Evolutionary conservation across 2,329 filamentous ascomycete species (phyloP).

Genomic region (Penicillium sp.): DNA sequence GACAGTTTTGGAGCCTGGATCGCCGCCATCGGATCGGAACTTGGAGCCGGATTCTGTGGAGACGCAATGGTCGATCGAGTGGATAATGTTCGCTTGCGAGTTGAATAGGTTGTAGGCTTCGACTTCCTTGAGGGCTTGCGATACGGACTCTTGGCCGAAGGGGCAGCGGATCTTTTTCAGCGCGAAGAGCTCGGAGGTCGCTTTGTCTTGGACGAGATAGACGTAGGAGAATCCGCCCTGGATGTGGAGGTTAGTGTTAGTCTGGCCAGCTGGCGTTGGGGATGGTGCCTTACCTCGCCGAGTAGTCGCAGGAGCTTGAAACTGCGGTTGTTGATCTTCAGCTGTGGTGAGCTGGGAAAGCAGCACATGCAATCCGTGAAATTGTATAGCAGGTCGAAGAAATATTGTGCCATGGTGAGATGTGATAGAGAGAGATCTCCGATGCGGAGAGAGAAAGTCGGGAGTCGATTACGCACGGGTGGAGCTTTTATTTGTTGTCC

Average conservation of each 20-base stretch:
- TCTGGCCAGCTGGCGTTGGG: slow-evolving; percentile 6
- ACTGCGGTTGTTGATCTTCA: slow-evolving; percentile 91
- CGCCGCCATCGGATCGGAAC: slow-evolving; percentile 58
- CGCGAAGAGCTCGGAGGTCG: slow-evolving; percentile 80
- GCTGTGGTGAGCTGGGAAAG: slow-evolving; percentile 88
- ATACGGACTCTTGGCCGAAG: slow-evolving; percentile 93
- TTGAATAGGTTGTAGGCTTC: slow-evolving; percentile 93
- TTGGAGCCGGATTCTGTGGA: slow-evolving; percentile 66
- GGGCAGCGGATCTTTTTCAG: slow-evolving; percentile 99
- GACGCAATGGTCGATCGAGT: slow-evolving; percentile 79
- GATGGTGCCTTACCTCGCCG: slow-evolving; percentile 69
- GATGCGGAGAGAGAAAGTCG: background rate
- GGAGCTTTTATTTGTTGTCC: slow-evolving; percentile 26
- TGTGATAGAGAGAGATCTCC: background rate
- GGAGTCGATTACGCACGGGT: slow-evolving; percentile 17
- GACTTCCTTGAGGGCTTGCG: slow-evolving; percentile 93
- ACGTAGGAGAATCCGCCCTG: slow-evolving; percentile 98
- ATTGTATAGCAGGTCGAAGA: slow-evolving; percentile 87
- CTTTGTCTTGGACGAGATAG: slow-evolving; percentile 93
- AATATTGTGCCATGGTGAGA: slow-evolving; percentile 71
- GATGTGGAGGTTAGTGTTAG: background rate
- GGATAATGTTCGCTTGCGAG: slow-evolving; percentile 82
- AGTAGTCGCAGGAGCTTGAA: slow-evolving; percentile 95
- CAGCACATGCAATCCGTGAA: slow-evolving; percentile 94
- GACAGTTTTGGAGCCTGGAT: slow-evolving; percentile 79